Percentiles rank a stretch among this genome's conserved stretches.
Conservation (phyloP, 805 yeast genomes). For the Suhomyces xylopsoci region DNA sequence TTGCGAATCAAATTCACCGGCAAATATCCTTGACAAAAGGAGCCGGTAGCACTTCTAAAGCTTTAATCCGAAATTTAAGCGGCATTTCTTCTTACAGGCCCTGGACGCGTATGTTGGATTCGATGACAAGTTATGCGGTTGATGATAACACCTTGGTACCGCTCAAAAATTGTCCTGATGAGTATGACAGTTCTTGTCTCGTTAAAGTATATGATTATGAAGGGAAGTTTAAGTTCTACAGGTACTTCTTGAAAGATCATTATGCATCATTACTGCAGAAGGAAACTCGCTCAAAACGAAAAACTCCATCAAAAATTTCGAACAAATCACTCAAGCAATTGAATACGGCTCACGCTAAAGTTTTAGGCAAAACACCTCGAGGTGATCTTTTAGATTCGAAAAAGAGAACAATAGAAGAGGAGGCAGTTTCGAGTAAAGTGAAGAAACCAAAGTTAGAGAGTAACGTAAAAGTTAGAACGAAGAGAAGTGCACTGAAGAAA, state of each 20-base stretch:
- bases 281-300: slow-evolving; percentile 9
- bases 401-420: neutral
- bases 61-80: slow-evolving; percentile 44
- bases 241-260: slow-evolving; percentile 41
- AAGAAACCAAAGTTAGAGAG: neutral
- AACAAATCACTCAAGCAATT: slow-evolving; percentile 12
- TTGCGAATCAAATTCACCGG: slow-evolving; percentile 61
- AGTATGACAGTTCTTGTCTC: slow-evolving; percentile 29
- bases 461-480: neutral
- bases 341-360: slow-evolving; percentile 14
- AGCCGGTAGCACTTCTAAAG: slow-evolving; percentile 60
- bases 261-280: slow-evolving; percentile 7
- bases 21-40: slow-evolving; percentile 30
- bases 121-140: slow-evolving; percentile 38
- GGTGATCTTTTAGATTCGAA: slow-evolving; percentile 14
- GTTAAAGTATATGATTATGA: slow-evolving; percentile 67
- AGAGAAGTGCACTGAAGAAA: neutral
- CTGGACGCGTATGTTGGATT: slow-evolving; percentile 50
- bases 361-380: slow-evolving; percentile 25
- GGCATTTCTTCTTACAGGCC: slow-evolving; percentile 57
- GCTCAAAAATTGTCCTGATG: slow-evolving; percentile 24
- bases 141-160: slow-evolving; percentile 18
- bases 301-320: neutral
- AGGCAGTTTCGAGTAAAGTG: neutral
- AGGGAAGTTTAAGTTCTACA: slow-evolving; percentile 69